Base-by-base conservation (phyloP, 768 basidiomycete species). In the Tubosaeta sp. region DNA sequence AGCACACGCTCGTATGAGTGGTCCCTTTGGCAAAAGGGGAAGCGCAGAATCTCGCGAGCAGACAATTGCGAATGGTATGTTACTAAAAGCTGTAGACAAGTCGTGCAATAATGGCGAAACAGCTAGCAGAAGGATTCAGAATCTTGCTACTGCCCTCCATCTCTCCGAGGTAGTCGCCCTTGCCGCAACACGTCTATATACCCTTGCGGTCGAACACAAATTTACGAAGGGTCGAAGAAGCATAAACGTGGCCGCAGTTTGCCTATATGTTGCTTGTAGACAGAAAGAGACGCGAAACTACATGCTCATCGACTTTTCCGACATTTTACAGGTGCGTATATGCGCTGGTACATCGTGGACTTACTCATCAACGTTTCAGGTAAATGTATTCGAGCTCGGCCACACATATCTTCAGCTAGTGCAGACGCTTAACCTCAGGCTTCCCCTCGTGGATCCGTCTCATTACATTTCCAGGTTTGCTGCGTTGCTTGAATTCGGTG, bases 281-380 rank as follows among this genome's bases (percentile, higher is more conserved):
- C 86, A 94, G 70, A 89, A 88, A 62, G 91, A 95, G 70, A 92
- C 91, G 0, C 74, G 87, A 48, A 91, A 86, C 51, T 91, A 95
- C 68, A 98, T 98, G 97, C 82, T 99, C 25, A 98, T 99, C 56
- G 97, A 99, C 72, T 98, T 99, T 62, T 92, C 92, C n/a, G 95
- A 98, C 65, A 76, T 95, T 37, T 80, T 99, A 4, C 88, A 92
- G 75, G 95, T 88, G 59, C 59, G 5, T 1, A 17, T 32, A 55
- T 27, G 37, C 14, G 1, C 19, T 32, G 45, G 41, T 8, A n/a
- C 37, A 1, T 27, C 7, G 6, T 12, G 9, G 29, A 22, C n/a
- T 25, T 43, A 8, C 41, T 44, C 54, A 59, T 27, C 26, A 16
- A 45, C 43, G 32, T 41, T 44, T 17, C 16, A 95, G 93, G 91